phyloP scores from a whole-genome alignment of 371 early-diverging fungal genomes.

The Blyttiomyces sp. region DNA sequence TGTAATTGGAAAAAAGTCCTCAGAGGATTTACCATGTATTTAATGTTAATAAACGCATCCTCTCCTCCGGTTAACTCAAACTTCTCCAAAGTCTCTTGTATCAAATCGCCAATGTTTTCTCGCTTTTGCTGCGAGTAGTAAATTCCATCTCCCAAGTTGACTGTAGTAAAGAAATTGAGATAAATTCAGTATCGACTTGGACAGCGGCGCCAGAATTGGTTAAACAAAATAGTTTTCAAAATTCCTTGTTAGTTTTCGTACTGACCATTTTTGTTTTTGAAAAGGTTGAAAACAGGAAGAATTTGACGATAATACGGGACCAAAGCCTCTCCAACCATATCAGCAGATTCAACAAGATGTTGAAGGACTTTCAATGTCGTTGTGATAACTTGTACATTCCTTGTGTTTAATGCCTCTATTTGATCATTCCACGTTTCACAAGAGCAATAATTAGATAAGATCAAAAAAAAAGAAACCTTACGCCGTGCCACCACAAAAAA shows the following conservation, averaged over 20 bases:
- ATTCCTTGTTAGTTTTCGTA: not conserved
- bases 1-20: not conserved
- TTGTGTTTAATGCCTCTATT: slow-evolving; percentile 54
- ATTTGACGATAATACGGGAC: slow-evolving; percentile 61
- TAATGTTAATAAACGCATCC: slow-evolving; percentile 63
- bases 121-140: slow-evolving; percentile 60
- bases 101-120: slow-evolving; percentile 60
- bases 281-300: slow-evolving; percentile 56
- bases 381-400: slow-evolving; percentile 55
- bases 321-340: slow-evolving; percentile 59
- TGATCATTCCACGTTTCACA: no score
- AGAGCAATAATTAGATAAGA: no score
- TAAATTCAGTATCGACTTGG: not conserved
- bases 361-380: slow-evolving; percentile 57
- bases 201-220: no score
- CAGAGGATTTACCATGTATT: slow-evolving; percentile 46
- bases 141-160: slow-evolving; percentile 58
- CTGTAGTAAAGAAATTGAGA: slow-evolving; percentile 19
- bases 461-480: slow-evolving; percentile 2
- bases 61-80: slow-evolving; percentile 59
- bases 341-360: slow-evolving; percentile 57
- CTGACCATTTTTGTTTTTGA: slow-evolving; percentile 58
- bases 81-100: slow-evolving; percentile 59
- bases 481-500: no score
- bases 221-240: not conserved